Evolutionary conservation across 768 basidiomycete species (phyloP).

Genomic region (Lentinula edodes): DNA sequence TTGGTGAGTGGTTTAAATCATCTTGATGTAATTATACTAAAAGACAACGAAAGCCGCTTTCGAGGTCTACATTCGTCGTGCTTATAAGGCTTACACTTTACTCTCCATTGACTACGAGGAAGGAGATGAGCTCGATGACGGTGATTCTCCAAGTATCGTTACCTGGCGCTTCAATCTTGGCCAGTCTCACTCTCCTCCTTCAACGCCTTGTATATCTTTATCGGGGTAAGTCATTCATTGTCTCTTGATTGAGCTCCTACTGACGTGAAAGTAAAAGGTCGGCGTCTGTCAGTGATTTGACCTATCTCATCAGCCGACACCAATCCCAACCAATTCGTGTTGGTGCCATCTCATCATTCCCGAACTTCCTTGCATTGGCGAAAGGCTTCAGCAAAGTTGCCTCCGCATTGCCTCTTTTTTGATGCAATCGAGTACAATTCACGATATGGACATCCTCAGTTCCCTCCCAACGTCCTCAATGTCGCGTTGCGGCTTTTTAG

Average conservation of each 20-base stretch:
- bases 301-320: constrained; percentile 82
- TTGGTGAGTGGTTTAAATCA: constrained; percentile 46
- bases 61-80: constrained; percentile 93
- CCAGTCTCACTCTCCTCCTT: constrained; percentile 78
- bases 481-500: constrained; percentile 87
- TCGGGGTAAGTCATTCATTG: constrained; percentile 31
- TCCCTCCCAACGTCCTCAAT: constrained; percentile 92
- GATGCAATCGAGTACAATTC: constrained; percentile 66
- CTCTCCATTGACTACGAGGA: constrained; percentile 94
- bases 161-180: constrained; percentile 97
- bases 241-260: neutral
- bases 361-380: constrained; percentile 59
- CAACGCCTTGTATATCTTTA: constrained; percentile 62
- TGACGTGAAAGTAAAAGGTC: constrained; percentile 61
- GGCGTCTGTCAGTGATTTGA: constrained; percentile 93
- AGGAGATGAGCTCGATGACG: constrained; percentile 80
- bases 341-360: constrained; percentile 91
- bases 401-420: constrained; percentile 64
- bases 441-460: constrained; percentile 64
- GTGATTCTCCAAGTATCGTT: constrained; percentile 72
- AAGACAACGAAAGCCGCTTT: constrained; percentile 64
- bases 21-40: neutral
- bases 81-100: constrained; percentile 90
- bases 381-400: constrained; percentile 75
- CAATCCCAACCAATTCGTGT: constrained; percentile 86